Evolutionary conservation across 805 yeast species (phyloP).

Genomic region (Monosporozyma servazzii): DNA sequence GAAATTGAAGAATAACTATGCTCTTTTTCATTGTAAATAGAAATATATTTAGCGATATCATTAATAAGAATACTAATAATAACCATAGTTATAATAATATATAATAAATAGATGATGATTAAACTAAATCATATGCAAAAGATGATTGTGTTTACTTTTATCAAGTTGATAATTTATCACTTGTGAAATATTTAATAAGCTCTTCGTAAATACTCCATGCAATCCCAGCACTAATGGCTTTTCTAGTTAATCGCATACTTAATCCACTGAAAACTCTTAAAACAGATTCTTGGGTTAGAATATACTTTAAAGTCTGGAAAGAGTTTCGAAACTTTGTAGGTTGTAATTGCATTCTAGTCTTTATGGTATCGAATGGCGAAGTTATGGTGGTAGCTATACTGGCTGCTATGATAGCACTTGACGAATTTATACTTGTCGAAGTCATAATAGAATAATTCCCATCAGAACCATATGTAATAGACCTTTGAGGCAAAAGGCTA

Average conservation of each 20-base stretch:
- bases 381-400: conserved; percentile 73
- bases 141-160: not conserved
- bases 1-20: not conserved
- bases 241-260: conserved; percentile 68
- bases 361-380: conserved; percentile 90
- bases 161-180: conserved; percentile 1
- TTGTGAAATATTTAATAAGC: conserved; percentile 39
- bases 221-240: conserved; percentile 86
- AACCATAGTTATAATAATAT: not conserved
- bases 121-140: not conserved
- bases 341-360: conserved; percentile 79
- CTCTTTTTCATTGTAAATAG: not conserved
- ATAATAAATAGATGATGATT: not conserved
- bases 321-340: conserved; percentile 39
- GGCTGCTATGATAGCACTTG: conserved; percentile 75
- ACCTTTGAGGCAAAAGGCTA: conserved; percentile 19
- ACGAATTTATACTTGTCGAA: conserved; percentile 55
- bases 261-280: conserved; percentile 72
- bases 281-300: conserved; percentile 39
- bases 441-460: conserved; percentile 29
- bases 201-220: conserved; percentile 98
- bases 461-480: conserved; percentile 8
- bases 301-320: conserved; percentile 32
- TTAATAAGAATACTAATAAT: not conserved
- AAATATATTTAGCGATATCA: not conserved